Evolutionary conservation across 2,329 filamentous ascomycete species (phyloP).

Genomic region (Paraphaeosphaeria sporulosa): DNA sequence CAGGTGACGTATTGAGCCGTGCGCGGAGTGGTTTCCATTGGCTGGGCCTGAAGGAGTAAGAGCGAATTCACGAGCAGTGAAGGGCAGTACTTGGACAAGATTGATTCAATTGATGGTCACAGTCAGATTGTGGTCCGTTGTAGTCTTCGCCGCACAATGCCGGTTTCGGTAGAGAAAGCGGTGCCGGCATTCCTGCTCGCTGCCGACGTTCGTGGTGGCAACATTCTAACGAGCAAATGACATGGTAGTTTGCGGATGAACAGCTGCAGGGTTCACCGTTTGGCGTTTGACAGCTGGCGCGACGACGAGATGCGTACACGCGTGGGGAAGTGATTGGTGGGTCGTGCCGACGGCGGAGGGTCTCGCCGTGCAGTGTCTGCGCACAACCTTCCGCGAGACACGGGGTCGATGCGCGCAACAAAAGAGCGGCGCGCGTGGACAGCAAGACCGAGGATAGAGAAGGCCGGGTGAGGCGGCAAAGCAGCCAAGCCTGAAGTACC

Average conservation of each 20-base stretch:
- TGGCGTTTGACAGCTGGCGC: not conserved
- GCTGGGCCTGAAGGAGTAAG: too few relatives aligned
- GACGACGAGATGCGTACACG: not conserved
- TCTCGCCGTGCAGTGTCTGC: not conserved
- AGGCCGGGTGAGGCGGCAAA: conserved; percentile 10
- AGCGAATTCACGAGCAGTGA: too few relatives aligned
- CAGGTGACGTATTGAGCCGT: too few relatives aligned
- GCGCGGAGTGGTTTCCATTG: too few relatives aligned
- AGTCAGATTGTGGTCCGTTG: not conserved
- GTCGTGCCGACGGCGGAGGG: not conserved
- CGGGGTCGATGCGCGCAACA: not conserved
- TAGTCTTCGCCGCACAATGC: not conserved
- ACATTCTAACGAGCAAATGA: not conserved
- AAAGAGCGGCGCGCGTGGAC: not conserved
- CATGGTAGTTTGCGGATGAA: not conserved
- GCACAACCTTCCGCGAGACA: not conserved
- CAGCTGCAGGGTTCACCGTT: not conserved
- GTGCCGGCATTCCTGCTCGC: too few relatives aligned
- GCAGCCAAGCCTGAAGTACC: not conserved
- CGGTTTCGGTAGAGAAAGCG: not conserved
- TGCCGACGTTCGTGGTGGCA: not conserved
- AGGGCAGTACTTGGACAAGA: too few relatives aligned
- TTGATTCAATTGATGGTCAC: too few relatives aligned
- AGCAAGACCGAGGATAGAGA: not conserved
- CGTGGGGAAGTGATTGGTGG: not conserved